Base-by-base conservation (phyloP, 192 early-diverging fungal species). In the Linnemannia exigua region DNA sequence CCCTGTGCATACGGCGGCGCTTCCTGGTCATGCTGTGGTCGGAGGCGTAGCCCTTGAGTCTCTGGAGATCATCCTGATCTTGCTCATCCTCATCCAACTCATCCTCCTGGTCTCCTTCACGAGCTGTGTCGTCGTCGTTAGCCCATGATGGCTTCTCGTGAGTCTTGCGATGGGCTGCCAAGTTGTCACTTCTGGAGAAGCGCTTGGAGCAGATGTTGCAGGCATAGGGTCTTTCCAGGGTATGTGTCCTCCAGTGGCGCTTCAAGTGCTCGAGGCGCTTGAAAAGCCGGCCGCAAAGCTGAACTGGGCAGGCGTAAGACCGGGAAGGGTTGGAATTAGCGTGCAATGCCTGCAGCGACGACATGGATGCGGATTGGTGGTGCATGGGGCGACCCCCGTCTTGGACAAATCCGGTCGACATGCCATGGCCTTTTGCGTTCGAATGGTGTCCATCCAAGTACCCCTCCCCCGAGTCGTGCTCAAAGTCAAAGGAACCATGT, bases 191-290 rank as follows among this genome's bases (percentile, higher is more conserved):
- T 67, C 92, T 73, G 19, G 92, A 93, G 72, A 93, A 93, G 14
- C 88, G 82, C 70, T 93, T 93, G 17, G 89, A 87, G 72, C 92
- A 93, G 20, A 89, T 75, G 22, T 46, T 75, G 73, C 92, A 93
- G 7, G 87, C 81, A 81, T 93, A 93, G 61, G 92, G 92, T 28
- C 90, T 79, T 75, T 93, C 92, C 73, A 91, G 82, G 3, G 92
- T 93, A 73, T 93, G 92, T 12, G 92, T 93, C 54, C 92, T 79
- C 69, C 91, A 84, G 73, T 93, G 92, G 33, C 92, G 89, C 63
- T 91, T 91, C 37, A 91, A 70, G 73, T 93, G 92, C 70, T 93
- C 92, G 12, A 93, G 76, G 17, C 92, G 81, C 76, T 93, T 93
- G 72, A 93, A 93, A 1, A 91, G 72, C 35, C 91, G 88, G 54